These are phyloP conservation scores for Trichoderma sp. DNA, from an alignment of 2,329 filamentous ascomycete species.

Conservation along the genomic window DNA sequence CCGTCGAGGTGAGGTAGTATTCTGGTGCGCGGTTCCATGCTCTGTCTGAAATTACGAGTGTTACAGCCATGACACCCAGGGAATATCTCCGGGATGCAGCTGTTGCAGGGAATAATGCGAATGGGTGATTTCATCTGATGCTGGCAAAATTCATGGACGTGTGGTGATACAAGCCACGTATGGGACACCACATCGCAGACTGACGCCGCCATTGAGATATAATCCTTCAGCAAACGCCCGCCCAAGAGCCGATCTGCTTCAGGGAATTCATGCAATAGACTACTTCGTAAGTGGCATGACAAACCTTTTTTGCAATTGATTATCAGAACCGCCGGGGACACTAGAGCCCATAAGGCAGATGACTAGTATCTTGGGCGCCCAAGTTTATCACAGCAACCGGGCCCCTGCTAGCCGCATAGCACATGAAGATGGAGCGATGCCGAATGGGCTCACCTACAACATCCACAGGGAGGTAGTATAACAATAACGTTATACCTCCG, in stretches of 20 bases:
- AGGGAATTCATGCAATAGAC: not conserved
- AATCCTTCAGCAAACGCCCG: not conserved
- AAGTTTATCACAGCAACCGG: not conserved
- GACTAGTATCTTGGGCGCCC: constrained; percentile 1
- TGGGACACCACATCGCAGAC: not conserved
- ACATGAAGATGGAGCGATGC: constrained; percentile 2
- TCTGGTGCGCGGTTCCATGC: not conserved
- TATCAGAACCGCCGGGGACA: not conserved
- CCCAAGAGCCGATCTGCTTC: not conserved
- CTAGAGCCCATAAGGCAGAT: constrained; percentile 1
- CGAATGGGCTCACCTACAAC: not conserved
- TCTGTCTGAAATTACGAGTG: not conserved
- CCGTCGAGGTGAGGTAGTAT: not conserved
- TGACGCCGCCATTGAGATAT: not conserved
- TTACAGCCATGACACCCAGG: not conserved
- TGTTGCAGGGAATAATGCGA: not conserved
- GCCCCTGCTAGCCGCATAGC: not conserved
- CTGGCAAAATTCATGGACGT: not conserved
- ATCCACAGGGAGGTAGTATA: not conserved
- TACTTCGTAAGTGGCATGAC: constrained; percentile 4
- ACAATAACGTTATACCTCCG: not conserved
- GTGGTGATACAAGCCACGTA: not conserved
- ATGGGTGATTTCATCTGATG: not conserved
- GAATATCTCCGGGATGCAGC: not conserved
- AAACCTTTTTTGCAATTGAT: not conserved